These are phyloP conservation scores for Russula foetens DNA, from an alignment of 768 basidiomycete species.

Conservation along the genomic window DNA sequence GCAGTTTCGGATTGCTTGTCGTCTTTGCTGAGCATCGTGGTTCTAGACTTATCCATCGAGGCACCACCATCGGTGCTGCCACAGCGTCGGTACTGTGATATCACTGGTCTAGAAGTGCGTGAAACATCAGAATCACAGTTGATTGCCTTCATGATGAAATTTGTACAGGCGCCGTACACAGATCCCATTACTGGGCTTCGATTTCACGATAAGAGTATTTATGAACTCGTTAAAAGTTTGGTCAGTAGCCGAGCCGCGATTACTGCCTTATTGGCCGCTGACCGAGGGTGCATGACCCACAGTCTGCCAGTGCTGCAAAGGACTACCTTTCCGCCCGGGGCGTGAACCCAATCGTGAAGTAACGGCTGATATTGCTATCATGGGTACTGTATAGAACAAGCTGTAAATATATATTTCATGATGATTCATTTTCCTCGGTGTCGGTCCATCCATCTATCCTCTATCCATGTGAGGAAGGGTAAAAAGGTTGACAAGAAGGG, in stretches of 20 bases:
- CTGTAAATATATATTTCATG: neutral
- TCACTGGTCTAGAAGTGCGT: constrained; percentile 71
- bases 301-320: constrained; percentile 67
- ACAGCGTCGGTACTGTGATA: constrained; percentile 73
- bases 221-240: constrained; percentile 69
- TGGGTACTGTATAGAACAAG: neutral
- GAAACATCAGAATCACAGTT: neutral
- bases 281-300: neutral
- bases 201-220: constrained; percentile 83
- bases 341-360: constrained; percentile 32
- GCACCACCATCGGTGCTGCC: constrained; percentile 78
- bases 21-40: neutral
- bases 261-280: neutral
- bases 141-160: neutral
- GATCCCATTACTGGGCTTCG: constrained; percentile 74
- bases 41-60: constrained; percentile 71
- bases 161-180: constrained; percentile 64
- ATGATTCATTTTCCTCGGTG: neutral
- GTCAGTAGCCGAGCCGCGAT: constrained; percentile 32
- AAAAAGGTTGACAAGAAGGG: constrained; percentile 23
- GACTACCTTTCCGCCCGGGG: constrained; percentile 60
- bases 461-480: no score
- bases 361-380: neutral
- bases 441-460: no score
- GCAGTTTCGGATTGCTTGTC: neutral